Conservation (phyloP, 1,284 basidiomycete species). For the Crepidotus sp. region DNA sequence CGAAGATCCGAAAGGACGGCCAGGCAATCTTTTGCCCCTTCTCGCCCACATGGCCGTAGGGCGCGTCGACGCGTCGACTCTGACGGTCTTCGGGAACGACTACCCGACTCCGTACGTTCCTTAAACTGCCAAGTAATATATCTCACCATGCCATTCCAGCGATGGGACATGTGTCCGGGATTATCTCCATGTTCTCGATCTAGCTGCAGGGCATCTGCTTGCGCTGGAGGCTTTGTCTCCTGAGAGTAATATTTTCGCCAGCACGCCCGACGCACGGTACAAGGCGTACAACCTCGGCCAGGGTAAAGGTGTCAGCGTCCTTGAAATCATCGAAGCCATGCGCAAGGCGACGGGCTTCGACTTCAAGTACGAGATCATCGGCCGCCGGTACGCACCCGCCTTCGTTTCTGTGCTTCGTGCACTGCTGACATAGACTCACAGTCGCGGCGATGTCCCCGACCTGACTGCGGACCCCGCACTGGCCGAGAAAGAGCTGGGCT, state of each 20-base stretch:
- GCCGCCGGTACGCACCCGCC: slow-evolving; percentile 57
- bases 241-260: slow-evolving; percentile 50
- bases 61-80: slow-evolving; percentile 68
- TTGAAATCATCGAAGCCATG: slow-evolving; percentile 96
- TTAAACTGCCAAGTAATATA: neutral
- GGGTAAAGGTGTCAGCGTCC: slow-evolving; percentile 86
- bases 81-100: slow-evolving; percentile 97
- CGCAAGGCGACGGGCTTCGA: slow-evolving; percentile 81
- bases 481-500: slow-evolving; percentile 91
- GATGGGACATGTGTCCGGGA: slow-evolving; percentile 98
- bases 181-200: slow-evolving; percentile 95
- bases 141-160: slow-evolving; percentile 27
- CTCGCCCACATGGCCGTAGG: slow-evolving; percentile 95
- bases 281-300: slow-evolving; percentile 97
- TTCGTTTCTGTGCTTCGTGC: neutral
- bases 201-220: slow-evolving; percentile 88
- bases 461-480: slow-evolving; percentile 90
- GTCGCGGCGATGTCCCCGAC: slow-evolving; percentile 93
- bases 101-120: slow-evolving; percentile 82
- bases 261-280: slow-evolving; percentile 51
- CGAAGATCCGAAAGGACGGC: slow-evolving; percentile 92
- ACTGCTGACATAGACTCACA: slow-evolving; percentile 24
- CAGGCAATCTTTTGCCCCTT: slow-evolving; percentile 91
- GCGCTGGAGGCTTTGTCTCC: slow-evolving; percentile 81
- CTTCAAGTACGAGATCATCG: slow-evolving; percentile 86